Percentiles rank a stretch among this genome's conserved stretches.
Conservation (phyloP, 495 filamentous ascomycete species). For the Neurospora sp. region DNA sequence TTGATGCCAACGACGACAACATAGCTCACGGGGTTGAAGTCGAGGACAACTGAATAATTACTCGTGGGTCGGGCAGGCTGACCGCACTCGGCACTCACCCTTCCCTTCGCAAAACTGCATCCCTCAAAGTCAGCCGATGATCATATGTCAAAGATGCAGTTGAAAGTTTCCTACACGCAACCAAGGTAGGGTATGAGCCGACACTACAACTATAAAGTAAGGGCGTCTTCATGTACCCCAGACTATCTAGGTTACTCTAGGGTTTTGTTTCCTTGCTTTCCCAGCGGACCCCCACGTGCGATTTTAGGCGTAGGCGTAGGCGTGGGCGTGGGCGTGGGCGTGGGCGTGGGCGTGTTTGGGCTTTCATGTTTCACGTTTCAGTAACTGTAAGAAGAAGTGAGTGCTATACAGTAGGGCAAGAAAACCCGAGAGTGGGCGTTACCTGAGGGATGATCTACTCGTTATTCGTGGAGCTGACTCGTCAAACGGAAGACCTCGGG, state of each 20-base stretch:
- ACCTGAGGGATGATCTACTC: too few relatives aligned
- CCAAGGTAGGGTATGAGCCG: too few relatives aligned
- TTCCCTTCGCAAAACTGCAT: not conserved
- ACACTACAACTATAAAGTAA: too few relatives aligned
- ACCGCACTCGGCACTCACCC: not conserved
- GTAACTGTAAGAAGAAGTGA: too few relatives aligned
- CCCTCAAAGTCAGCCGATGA: not conserved
- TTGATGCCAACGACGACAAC: not conserved
- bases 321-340: not conserved
- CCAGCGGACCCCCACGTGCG: not conserved
- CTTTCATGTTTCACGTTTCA: not conserved
- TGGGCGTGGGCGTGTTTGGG: not conserved
- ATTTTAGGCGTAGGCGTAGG: too few relatives aligned
- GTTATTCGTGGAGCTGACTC: not conserved
- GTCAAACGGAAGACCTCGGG: not conserved
- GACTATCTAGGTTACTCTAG: too few relatives aligned
- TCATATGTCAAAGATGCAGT: not conserved
- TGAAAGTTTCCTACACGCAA: too few relatives aligned
- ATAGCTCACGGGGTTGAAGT: too few relatives aligned
- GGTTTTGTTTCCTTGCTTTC: not conserved
- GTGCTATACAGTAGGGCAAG: too few relatives aligned
- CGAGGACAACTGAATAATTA: not conserved
- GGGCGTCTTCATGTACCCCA: too few relatives aligned
- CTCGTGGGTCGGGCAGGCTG: not conserved
- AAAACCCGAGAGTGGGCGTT: too few relatives aligned